Evolutionary conservation across 2,329 filamentous ascomycete genomes (phyloP).

Genomic region (Tolypocladium guangdongense): DNA sequence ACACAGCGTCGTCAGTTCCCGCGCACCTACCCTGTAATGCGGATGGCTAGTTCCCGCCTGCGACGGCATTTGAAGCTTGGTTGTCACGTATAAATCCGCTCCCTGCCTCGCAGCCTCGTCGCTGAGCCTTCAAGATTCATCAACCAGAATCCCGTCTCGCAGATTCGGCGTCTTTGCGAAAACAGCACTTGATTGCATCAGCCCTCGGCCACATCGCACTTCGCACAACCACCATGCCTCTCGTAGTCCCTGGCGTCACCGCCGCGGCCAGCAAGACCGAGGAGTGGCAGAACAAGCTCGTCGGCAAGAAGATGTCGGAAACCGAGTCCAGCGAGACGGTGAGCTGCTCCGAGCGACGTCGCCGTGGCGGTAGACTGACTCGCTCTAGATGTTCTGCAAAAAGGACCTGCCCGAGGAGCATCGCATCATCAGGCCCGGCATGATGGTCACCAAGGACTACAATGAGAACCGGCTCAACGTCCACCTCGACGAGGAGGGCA

Average conservation of each 20-base stretch:
- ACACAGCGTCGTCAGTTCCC: background rate
- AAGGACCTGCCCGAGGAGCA: conserved; percentile 45
- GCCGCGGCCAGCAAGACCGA: conserved; percentile 35
- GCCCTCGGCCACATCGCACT: too few relatives aligned
- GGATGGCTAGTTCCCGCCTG: too few relatives aligned
- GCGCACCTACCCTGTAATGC: background rate
- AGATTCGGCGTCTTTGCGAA: background rate
- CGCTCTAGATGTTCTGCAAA: conserved; percentile 45
- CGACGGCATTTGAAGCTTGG: background rate
- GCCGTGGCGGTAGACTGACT: background rate
- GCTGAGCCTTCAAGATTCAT: too few relatives aligned
- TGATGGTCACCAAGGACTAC: conserved; percentile 48
- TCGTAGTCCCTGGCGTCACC: conserved; percentile 50
- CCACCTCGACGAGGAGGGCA: conserved; percentile 48
- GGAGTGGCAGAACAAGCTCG: conserved; percentile 50
- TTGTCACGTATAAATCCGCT: background rate
- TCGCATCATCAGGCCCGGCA: conserved; percentile 45
- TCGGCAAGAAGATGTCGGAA: conserved; percentile 52
- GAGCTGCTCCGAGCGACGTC: conserved; percentile 9
- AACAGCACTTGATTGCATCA: background rate
- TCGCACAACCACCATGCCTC: conserved; percentile 43
- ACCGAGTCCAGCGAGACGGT: conserved; percentile 40
- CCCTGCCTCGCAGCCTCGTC: too few relatives aligned
- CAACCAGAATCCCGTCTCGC: background rate
- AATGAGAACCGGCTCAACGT: conserved; percentile 45